Base-by-base conservation (phyloP, 495 filamentous ascomycete genomes). In the Aspergillus ostianus region DNA sequence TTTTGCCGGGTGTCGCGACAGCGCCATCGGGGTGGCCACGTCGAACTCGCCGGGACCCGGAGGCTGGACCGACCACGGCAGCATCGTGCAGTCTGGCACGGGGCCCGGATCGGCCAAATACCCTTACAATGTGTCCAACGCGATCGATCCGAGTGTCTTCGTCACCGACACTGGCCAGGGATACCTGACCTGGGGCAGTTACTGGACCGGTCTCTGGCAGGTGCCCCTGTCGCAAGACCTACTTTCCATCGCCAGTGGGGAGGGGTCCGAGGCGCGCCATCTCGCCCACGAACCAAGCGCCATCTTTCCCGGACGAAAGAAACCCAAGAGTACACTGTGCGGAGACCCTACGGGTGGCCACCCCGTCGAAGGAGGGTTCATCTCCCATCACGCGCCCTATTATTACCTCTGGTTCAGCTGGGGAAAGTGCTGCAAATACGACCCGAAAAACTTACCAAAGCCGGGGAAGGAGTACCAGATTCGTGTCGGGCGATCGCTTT, bases 381-480 rank as follows among this genome's bases (percentile, higher is more conserved):
- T 87, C 23, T 87, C 82, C 57, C 81, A 82, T 56, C 65, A 82
- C 18, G 76, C 73, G 1, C 73, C 66, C 1, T 90, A 81, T 52
- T 91, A 87, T 61, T 92, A 91, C 65, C 76, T 93, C 0, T 91
- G 90, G 77, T 88, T 82, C 70, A 88, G 84, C 60, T 77, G 82
- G 48, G 89, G 90, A 0, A 64, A 69, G n/a, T 93, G 90, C 76
- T 93, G 90, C 65, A 81, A 82, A 13, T 80, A 85, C 51, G 75
- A 80, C 55, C 18, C 65, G 10, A 63, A 65, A 27, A 62, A 63
- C n/a, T 68, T 73, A 20, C 87, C 87, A 0, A 67, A 79, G 0
- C 62, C 75, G 0, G 87, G 88, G 0, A 73, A 74, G n/a, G 90
- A 91, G 58, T 80, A 80, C 55, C 75, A 72, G 47, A 79, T 82